Conservation (phyloP, 331 rosid genomes). For the Rosa hybrid region DNA sequence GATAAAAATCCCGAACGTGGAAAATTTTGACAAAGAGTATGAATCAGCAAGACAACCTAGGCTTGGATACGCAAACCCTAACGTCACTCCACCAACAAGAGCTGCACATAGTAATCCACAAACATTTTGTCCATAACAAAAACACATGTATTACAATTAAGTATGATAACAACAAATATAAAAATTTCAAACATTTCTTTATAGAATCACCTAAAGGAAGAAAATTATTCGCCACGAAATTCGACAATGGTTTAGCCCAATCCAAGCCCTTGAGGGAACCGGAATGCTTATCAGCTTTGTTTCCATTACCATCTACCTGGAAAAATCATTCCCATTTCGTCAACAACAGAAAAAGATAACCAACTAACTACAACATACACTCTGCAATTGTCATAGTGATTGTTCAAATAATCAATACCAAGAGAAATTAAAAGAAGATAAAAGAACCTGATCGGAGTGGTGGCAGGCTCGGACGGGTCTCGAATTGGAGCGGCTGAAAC, state of each 20-base stretch:
- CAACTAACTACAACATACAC: too few relatives aligned
- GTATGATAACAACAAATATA: neutral
- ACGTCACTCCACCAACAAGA: conserved; percentile 60
- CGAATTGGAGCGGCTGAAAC: conserved; percentile 20
- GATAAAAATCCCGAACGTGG: conserved; percentile 78
- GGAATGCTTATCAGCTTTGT: conserved; percentile 18
- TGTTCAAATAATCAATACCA: neutral
- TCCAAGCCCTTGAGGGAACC: conserved; percentile 27
- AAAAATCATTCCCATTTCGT: conserved; percentile 13
- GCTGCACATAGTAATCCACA: conserved; percentile 37
- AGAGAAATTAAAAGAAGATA: neutral
- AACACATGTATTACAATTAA: neutral
- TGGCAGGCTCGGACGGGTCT: conserved; percentile 47
- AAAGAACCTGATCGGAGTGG: conserved; percentile 53
- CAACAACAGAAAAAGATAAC: neutral
- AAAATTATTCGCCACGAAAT: conserved; percentile 59
- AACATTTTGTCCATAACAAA: conserved; percentile 12
- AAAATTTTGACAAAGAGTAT: conserved; percentile 69
- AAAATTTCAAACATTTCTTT: too few relatives aligned
- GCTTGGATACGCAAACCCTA: conserved; percentile 69
- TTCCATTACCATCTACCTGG: conserved; percentile 63
- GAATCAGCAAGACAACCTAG: conserved; percentile 79
- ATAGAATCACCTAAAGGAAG: conserved; percentile 64
- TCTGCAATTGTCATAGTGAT: too few relatives aligned
- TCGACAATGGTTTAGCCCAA: conserved; percentile 59